These are phyloP conservation scores for Paxillus ammoniavirescens DNA, from an alignment of 768 basidiomycete species.

Conservation along the genomic window DNA sequence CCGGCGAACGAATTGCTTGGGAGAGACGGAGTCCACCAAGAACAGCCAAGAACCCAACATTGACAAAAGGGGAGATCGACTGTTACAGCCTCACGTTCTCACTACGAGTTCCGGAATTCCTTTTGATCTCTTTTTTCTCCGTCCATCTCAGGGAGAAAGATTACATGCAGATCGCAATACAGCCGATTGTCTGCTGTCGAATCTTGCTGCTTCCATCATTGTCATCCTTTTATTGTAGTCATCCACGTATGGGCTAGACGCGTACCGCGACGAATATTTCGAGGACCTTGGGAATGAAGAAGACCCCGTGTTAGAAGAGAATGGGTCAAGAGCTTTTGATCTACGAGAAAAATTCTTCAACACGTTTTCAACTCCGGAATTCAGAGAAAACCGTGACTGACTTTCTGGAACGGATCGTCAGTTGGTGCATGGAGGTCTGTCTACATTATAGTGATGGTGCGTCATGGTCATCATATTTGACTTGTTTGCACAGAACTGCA, in stretches of 20 bases:
- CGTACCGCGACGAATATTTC: background rate
- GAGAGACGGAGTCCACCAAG: constrained; percentile 18
- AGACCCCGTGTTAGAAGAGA: background rate
- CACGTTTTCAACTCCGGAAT: constrained; percentile 8
- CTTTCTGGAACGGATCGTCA: constrained; percentile 11
- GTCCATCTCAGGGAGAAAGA: constrained; percentile 32
- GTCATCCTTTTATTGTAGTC: constrained; percentile 22
- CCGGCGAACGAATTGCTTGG: constrained; percentile 2
- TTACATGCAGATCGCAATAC: constrained; percentile 20
- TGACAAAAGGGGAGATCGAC: constrained; percentile 19
- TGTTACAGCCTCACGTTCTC: no score
- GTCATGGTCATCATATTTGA: background rate
- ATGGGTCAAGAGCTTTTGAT: background rate
- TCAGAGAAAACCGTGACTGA: constrained; percentile 15
- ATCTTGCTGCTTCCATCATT: constrained; percentile 24
- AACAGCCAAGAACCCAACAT: constrained; percentile 16
- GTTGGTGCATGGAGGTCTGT: background rate
- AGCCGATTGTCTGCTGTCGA: constrained; percentile 30
- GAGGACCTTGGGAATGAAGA: background rate
- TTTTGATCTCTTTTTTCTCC: background rate
- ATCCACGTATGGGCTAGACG: background rate
- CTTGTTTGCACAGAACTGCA: no score
- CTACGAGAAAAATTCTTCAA: constrained; percentile 2
- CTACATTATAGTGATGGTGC: background rate
- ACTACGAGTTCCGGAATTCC: no score